These are phyloP conservation scores for Arthrobotrys pseudoclavata DNA, from an alignment of 2,329 filamentous ascomycete genomes.

Conservation along the genomic window DNA sequence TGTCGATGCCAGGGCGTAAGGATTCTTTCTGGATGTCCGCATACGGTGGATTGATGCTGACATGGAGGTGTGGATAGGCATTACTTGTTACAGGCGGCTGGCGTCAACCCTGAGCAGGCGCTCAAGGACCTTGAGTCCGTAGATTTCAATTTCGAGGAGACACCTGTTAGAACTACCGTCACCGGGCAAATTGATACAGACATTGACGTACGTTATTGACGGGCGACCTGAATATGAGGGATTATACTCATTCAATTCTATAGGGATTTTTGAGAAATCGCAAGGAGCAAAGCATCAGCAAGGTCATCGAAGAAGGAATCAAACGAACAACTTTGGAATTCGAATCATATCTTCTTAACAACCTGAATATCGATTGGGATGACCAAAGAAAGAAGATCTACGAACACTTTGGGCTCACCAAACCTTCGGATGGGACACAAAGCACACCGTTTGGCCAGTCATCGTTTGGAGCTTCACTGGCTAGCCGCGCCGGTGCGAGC, in stretches of 20 bases:
- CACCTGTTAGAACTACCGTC: conserved; percentile 64
- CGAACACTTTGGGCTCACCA: conserved; percentile 88
- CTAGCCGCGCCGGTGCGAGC: conserved; percentile 51
- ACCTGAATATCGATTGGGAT: conserved; percentile 95
- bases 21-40: conserved; percentile 38
- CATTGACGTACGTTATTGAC: conserved; percentile 70
- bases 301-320: conserved; percentile 91
- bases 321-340: conserved; percentile 91
- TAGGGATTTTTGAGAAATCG: conserved; percentile 84
- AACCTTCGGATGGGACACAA: conserved; percentile 57
- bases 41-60: conserved; percentile 66
- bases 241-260: conserved; percentile 9
- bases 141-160: conserved; percentile 71
- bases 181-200: conserved; percentile 72
- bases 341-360: conserved; percentile 92
- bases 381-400: conserved; percentile 93
- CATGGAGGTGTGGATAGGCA: conserved; percentile 74
- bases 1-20: conserved; percentile 70
- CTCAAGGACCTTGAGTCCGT: conserved; percentile 88
- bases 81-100: conserved; percentile 92
- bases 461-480: conserved; percentile 62
- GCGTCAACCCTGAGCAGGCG: conserved; percentile 87
- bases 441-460: conserved; percentile 62
- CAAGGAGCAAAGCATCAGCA: conserved; percentile 89
- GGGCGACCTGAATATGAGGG: conserved; percentile 59